Conservation (phyloP, 2,329 filamentous ascomycete genomes). For the Neocucurbitaria cava region DNA sequence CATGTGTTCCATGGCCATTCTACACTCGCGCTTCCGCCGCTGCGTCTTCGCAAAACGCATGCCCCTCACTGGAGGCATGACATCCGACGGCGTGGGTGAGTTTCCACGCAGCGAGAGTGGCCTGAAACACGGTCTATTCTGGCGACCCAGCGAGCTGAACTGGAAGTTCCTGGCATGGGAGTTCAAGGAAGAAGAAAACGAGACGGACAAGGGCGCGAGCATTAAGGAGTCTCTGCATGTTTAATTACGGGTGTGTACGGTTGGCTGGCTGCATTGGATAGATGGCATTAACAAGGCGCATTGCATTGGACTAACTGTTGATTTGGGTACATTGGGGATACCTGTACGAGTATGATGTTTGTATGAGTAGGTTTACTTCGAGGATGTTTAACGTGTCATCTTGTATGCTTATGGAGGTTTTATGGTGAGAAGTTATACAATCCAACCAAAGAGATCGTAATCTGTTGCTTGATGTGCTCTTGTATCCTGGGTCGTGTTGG, state of each 20-base stretch:
- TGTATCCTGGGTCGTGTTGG: conserved; percentile 10
- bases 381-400: background rate
- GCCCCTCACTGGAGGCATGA: conserved; percentile 81
- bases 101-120: conserved; percentile 21
- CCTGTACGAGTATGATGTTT: background rate
- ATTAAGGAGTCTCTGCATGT: conserved; percentile 41
- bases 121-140: conserved; percentile 67
- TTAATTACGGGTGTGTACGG: conserved; percentile 21
- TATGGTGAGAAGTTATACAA: conserved; percentile 29
- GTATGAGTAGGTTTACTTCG: background rate
- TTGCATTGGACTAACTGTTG: conserved; percentile 26
- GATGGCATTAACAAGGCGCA: conserved; percentile 28
- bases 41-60: conserved; percentile 83
- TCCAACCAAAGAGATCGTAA: conserved; percentile 20
- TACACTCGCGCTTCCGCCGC: conserved; percentile 90
- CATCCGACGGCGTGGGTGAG: conserved; percentile 64
- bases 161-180: conserved; percentile 87
- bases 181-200: conserved; percentile 55
- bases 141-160: conserved; percentile 76
- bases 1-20: conserved; percentile 95
- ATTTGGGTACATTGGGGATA: background rate
- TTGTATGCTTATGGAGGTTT: conserved; percentile 38
- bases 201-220: conserved; percentile 9
- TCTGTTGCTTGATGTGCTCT: conserved; percentile 4
- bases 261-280: conserved; percentile 29